Conservation (phyloP, 345 rosid genomes). For the Eutrema heterophyllum region DNA sequence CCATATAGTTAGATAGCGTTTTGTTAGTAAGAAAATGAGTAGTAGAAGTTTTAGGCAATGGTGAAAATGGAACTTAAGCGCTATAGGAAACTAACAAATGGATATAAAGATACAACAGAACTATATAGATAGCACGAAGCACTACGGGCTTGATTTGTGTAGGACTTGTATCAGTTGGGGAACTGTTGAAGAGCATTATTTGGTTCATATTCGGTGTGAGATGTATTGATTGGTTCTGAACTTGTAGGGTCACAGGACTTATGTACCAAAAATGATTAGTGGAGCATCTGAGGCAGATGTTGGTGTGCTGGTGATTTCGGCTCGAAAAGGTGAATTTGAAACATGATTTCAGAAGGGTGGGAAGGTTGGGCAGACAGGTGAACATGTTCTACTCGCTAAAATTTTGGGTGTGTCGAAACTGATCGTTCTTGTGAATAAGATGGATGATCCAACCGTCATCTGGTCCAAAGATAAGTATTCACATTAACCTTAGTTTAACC, state of each 20-base stretch:
- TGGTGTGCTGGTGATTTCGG: slow-evolving; percentile 98
- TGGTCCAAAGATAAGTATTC: slow-evolving; percentile 91
- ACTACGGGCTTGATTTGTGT: neutral
- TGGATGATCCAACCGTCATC: slow-evolving; percentile 94
- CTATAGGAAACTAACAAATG: neutral
- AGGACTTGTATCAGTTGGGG: neutral
- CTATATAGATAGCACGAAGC: neutral
- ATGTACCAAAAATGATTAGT: slow-evolving; percentile 97
- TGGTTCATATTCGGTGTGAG: too few relatives aligned
- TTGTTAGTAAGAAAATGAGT: too few relatives aligned
- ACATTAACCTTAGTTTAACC: neutral
- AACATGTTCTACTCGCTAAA: slow-evolving; percentile 97
- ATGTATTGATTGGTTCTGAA: neutral
- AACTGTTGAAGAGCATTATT: neutral
- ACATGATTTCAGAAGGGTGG: slow-evolving; percentile 91
- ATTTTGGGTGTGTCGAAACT: slow-evolving; percentile 94
- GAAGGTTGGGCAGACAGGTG: slow-evolving; percentile 84
- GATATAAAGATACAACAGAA: neutral
- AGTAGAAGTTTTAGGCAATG: slow-evolving; percentile 40
- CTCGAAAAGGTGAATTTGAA: slow-evolving; percentile 98
- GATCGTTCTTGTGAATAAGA: slow-evolving; percentile 87
- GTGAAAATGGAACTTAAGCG: neutral
- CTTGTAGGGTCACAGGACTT: slow-evolving; percentile 40
- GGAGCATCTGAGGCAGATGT: slow-evolving; percentile 99
- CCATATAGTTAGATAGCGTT: neutral